Percentiles rank a stretch among this genome's conserved stretches.
Conservation (phyloP, 306 rosid genomes). For the Heteromeles arbutifolia region DNA sequence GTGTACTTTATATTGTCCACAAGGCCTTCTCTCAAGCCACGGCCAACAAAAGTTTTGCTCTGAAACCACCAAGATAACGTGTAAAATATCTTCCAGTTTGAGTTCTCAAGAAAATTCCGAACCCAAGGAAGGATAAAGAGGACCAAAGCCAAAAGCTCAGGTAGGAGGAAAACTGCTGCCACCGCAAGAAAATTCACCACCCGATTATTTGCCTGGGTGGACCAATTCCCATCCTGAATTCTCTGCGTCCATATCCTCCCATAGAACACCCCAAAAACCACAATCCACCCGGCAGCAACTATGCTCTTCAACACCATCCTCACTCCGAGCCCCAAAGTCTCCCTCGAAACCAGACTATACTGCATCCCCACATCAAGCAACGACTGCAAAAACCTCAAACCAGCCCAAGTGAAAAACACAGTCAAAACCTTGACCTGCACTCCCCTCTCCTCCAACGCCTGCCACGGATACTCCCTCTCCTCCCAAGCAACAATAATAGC, state of each 20-base stretch:
- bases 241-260: constrained; percentile 75
- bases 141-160: constrained; percentile 69
- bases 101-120: constrained; percentile 75
- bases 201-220: constrained; percentile 47
- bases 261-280: constrained; percentile 65
- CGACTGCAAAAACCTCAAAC: constrained; percentile 68
- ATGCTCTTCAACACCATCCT: constrained; percentile 69
- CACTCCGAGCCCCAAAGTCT: constrained; percentile 64
- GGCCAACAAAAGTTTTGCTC: constrained; percentile 83
- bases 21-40: constrained; percentile 93
- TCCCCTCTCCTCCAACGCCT: constrained; percentile 39
- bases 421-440: constrained; percentile 68
- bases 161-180: constrained; percentile 51
- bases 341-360: constrained; percentile 73
- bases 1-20: constrained; percentile 69
- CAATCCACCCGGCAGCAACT: constrained; percentile 70
- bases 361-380: constrained; percentile 79
- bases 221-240: constrained; percentile 53
- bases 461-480: constrained; percentile 53
- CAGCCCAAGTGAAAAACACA: constrained; percentile 81
- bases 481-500: constrained; percentile 91
- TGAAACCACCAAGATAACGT: constrained; percentile 91
- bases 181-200: constrained; percentile 57
- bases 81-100: constrained; percentile 81
- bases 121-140: constrained; percentile 83